phyloP scores from a whole-genome alignment of 2,329 filamentous ascomycete genomes.

The Samsoniella hepiali region DNA sequence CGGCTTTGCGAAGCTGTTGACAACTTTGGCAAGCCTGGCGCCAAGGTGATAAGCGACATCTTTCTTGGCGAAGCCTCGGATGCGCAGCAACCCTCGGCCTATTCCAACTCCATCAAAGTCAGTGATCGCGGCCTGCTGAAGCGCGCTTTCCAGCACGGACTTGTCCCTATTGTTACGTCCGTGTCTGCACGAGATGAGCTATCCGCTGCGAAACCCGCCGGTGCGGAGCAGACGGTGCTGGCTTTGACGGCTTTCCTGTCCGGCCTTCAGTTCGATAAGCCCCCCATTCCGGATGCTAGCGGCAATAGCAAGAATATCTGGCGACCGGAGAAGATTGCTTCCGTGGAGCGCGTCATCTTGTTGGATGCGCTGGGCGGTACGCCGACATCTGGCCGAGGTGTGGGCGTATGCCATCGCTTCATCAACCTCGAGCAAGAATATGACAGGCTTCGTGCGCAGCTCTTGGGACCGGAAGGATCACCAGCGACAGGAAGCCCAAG shows the following conservation, averaged over 20 bases:
- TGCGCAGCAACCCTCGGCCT: conserved; percentile 21
- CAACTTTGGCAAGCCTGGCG: conserved; percentile 62
- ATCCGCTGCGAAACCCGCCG: conserved; percentile 37
- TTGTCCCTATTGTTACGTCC: conserved; percentile 39
- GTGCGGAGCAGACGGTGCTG: conserved; percentile 63
- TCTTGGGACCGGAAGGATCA: conserved; percentile 39
- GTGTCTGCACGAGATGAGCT: conserved; percentile 42
- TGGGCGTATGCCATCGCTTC: conserved; percentile 52
- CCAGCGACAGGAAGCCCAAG: conserved; percentile 31
- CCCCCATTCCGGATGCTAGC: conserved; percentile 8
- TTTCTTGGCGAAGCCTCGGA: conserved; percentile 7
- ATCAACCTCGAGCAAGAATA: conserved; percentile 94
- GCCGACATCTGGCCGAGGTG: conserved; percentile 52
- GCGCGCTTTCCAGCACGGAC: conserved; percentile 31
- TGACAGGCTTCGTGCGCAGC: conserved; percentile 60
- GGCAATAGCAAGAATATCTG: neutral
- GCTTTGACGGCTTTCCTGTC: conserved; percentile 74
- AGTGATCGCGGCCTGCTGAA: conserved; percentile 33
- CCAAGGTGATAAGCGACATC: conserved; percentile 54
- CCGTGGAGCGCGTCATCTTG: conserved; percentile 81
- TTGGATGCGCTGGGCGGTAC: conserved; percentile 85
- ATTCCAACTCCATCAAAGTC: conserved; percentile 29
- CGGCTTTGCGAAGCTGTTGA: conserved; percentile 75
- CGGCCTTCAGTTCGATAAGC: conserved; percentile 52
- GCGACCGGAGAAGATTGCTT: conserved; percentile 46